Base-by-base conservation (phyloP, 148 eudicot species). In the Limonium bicolor region DNA sequence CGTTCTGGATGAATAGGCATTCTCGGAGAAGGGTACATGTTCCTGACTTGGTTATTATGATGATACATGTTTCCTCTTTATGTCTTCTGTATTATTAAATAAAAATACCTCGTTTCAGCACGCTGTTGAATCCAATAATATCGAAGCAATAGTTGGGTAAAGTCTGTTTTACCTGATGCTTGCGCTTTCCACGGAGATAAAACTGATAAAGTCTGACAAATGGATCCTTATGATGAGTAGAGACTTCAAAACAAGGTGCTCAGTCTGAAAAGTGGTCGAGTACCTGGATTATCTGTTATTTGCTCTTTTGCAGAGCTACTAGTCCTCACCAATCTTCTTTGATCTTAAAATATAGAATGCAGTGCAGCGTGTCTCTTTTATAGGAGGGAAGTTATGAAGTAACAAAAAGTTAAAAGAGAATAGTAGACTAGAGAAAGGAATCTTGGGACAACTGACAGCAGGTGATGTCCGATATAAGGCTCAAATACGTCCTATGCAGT, bases 1-100 rank as follows among this genome's bases (percentile, higher is more conserved):
- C 93, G 69, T 51, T 86, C 93, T 51, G 75, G 63, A 38, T 68
- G 68, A 15, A 64, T 51, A 12, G 69, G 17, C 72, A 61, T 65
- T 60, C 85, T 66, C 22, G 85, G 47, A 30, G 78, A 71, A 48
- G 70, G 41, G 27, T 69, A 80, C 53, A 74, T 53, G 68, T 18
- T 78, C 37, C 62, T 72, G 36, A 66, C 73, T 65, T 77, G 93
- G 27, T 43, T 64, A 25, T 65, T 73, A 46, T 65, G 73, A 65
- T 78, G 77, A 60, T 72, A 70, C 81, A 78, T 78, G 61, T 47
- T 54, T 52, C 54, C 16, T 19, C 52, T 48, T 26, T 19, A 24
- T n/a, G n/a, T n/a, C n/a, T n/a, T n/a, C n/a, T n/a, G n/a, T n/a
- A n/a, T n/a, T n/a, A n/a, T n/a, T n/a, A n/a, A n/a, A n/a, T n/a